Evolutionary conservation across 169 alveolate genomes (phyloP).

Genomic region (Cryptosporidium parvum): DNA sequence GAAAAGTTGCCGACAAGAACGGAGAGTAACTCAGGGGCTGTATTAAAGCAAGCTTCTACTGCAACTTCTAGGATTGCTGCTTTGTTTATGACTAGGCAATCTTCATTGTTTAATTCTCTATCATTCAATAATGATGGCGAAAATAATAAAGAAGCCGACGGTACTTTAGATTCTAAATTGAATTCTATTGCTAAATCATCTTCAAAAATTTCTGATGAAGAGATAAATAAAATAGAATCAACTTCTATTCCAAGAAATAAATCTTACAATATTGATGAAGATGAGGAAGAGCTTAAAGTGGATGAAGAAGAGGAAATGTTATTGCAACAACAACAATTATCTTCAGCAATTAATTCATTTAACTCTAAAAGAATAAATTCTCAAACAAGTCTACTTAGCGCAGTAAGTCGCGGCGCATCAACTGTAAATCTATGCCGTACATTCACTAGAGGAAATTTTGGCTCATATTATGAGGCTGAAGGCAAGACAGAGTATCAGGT

Average conservation of each 20-base stretch:
- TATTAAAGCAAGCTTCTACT: slow-evolving; percentile 65
- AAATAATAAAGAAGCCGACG: slow-evolving; percentile 15
- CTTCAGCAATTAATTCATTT: slow-evolving; percentile 24
- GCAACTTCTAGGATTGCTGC: slow-evolving; percentile 70
- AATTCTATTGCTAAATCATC: not conserved
- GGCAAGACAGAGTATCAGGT: slow-evolving; percentile 70
- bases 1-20: slow-evolving; percentile 41
- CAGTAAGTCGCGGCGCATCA: slow-evolving; percentile 71
- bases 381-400: slow-evolving; percentile 67
- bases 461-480: slow-evolving; percentile 55
- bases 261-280: slow-evolving; percentile 20
- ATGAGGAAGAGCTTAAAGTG: slow-evolving; percentile 1
- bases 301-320: slow-evolving; percentile 55
- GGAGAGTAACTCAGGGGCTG: slow-evolving; percentile 59
- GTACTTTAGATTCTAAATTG: not conserved
- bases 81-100: slow-evolving; percentile 54
- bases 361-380: slow-evolving; percentile 64
- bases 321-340: slow-evolving; percentile 50
- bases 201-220: slow-evolving; percentile 18
- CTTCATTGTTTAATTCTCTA: slow-evolving; percentile 42
- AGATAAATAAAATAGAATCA: not conserved
- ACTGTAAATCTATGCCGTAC: slow-evolving; percentile 68
- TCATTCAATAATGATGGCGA: slow-evolving; percentile 37
- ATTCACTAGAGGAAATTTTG: slow-evolving; percentile 70
- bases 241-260: not conserved